Conservation (phyloP, 306 rosid genomes). For the Lablab purpureus region DNA sequence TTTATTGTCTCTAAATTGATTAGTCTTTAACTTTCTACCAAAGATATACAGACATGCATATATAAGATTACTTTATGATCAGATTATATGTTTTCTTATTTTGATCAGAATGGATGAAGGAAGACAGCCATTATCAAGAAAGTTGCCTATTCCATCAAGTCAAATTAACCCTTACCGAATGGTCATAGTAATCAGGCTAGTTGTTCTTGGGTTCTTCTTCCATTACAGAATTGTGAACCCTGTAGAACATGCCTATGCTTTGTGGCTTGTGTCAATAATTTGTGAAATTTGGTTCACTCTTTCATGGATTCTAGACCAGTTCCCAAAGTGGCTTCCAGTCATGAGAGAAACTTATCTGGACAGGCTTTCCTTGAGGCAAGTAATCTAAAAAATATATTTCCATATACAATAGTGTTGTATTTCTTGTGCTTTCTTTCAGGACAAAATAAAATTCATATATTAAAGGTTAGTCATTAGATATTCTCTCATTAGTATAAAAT, state of each 20-base stretch:
- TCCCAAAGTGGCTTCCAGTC: conserved; percentile 74
- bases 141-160: conserved; percentile 61
- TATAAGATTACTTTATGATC: not conserved
- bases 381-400: not conserved
- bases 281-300: conserved; percentile 81
- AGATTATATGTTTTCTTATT: conserved; percentile 8
- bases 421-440: not conserved
- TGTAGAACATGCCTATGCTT: conserved; percentile 62
- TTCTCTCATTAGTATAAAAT: not conserved
- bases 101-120: conserved; percentile 70
- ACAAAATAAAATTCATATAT: not conserved
- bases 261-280: conserved; percentile 71
- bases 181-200: conserved; percentile 66
- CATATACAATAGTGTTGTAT: not conserved
- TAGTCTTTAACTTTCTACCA: not conserved
- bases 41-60: not conserved
- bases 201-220: conserved; percentile 74
- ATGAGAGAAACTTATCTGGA: conserved; percentile 70
- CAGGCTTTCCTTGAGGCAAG: conserved; percentile 68
- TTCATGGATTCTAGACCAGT: conserved; percentile 78
- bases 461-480: not conserved
- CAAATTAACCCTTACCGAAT: conserved; percentile 69
- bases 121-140: conserved; percentile 77
- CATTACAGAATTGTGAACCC: conserved; percentile 68
- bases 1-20: too few relatives aligned